Evolutionary conservation across 1,284 basidiomycete species (phyloP), one percentile per base, ranked within the genome.

Genomic region (Moniliophthora roreri): DNA sequence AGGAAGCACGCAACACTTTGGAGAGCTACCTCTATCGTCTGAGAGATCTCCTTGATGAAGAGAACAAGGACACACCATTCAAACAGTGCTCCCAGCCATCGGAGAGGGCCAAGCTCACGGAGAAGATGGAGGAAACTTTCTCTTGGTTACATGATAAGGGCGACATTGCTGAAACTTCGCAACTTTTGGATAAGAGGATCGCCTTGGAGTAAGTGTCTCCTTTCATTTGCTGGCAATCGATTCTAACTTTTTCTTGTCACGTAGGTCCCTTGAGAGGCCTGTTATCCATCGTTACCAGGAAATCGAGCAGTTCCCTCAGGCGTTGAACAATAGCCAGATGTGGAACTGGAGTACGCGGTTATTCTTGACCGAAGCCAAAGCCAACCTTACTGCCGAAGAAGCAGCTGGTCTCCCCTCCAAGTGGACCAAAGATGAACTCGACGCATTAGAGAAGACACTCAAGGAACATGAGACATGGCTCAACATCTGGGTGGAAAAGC

Each of bases 11-110:
- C 52, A 99, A 99, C 72, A 79, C 82, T 24, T 84, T 99, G 52
- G 97, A 99, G 71, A 83, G 89, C 23, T 96, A 95, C 69, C 72
- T 98, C 16, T 99, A 99, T 75, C 84, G 87, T 53, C 74, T 98
- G 32, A 86, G 93, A 20, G 95, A 95, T 66, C 76, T 95, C 21
- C 74, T 98, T 8, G 81, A 85, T 23, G 82, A 86, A 36, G 81
- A 83, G 7, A 78, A 80, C 58, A 66, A 73, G 1, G 78, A 85
- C 3, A 81, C 84, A 2, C 87, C 89, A 15, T 91, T 94, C 72
- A 82, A 82, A 68, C 87, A 87, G 65, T 95, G 85, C 66, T 93
- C 89, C 39, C 88, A 84, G 57, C 72, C 78, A 9, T 65, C 69
- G 8, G 97, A 99, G 71, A 77, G 92, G 51, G 70, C 79, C 50